Evolutionary conservation across 176 grass and related monocot species (phyloP).

Genomic region (Themeda triandra): DNA sequence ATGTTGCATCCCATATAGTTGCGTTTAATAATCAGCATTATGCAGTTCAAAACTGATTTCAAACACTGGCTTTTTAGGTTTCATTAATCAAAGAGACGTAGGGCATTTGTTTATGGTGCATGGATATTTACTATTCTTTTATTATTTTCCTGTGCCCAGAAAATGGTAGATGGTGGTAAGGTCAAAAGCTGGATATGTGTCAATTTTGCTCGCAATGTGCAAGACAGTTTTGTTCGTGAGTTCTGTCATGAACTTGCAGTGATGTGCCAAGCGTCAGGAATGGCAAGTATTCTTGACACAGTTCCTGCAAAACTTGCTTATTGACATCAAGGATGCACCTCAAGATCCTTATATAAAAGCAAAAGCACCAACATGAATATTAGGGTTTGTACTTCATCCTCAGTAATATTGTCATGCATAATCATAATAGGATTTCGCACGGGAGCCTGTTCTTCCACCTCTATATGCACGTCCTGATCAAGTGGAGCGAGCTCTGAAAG

Average conservation of each 20-base stretch:
- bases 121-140: slow-evolving; percentile 1
- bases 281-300: slow-evolving; percentile 47
- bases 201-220: slow-evolving; percentile 72
- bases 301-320: slow-evolving; percentile 23
- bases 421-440: slow-evolving; percentile 58
- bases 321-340: not conserved
- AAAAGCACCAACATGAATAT: not conserved
- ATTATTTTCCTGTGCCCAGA: slow-evolving; percentile 41
- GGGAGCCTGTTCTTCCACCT: slow-evolving; percentile 67
- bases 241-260: slow-evolving; percentile 76
- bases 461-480: slow-evolving; percentile 53
- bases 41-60: not conserved
- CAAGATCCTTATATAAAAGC: slow-evolving; percentile 6
- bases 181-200: slow-evolving; percentile 78
- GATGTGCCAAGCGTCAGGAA: slow-evolving; percentile 94
- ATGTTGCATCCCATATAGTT: not conserved
- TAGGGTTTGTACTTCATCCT: slow-evolving; percentile 29
- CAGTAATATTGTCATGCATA: slow-evolving; percentile 1
- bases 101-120: not conserved
- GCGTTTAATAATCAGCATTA: not conserved
- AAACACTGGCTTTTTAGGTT: not conserved
- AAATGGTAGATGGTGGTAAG: slow-evolving; percentile 88
- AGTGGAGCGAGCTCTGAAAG: slow-evolving; percentile 56
- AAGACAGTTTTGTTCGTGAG: slow-evolving; percentile 49
- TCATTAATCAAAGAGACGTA: not conserved